Conservation (phyloP, 345 rosid species). For the Salix exigua region DNA sequence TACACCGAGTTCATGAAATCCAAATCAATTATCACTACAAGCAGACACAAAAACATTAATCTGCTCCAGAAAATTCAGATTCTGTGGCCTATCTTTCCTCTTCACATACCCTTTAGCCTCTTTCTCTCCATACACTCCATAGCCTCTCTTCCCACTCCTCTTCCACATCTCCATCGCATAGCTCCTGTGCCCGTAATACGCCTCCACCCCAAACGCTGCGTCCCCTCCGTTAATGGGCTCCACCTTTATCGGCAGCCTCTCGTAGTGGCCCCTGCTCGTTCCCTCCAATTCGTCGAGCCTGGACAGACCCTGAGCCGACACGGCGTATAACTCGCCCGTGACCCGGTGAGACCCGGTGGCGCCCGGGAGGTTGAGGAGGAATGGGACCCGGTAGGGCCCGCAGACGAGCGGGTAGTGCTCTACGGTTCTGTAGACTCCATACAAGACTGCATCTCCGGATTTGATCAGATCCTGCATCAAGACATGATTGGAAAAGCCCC, state of each 20-base stretch:
- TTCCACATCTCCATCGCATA: slow-evolving; percentile 63
- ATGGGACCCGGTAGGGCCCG: slow-evolving; percentile 81
- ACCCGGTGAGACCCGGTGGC: slow-evolving; percentile 45
- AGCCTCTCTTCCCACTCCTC: slow-evolving; percentile 43
- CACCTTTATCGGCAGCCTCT: slow-evolving; percentile 39
- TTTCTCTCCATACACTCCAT: slow-evolving; percentile 45
- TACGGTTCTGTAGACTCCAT: slow-evolving; percentile 45
- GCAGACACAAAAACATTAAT: slow-evolving; percentile 53
- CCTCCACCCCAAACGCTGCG: slow-evolving; percentile 33
- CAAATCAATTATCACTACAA: background rate
- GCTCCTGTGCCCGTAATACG: slow-evolving; percentile 60
- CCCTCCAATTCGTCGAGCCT: slow-evolving; percentile 81
- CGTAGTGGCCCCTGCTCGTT: slow-evolving; percentile 57
- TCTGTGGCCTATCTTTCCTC: slow-evolving; percentile 61
- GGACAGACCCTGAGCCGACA: slow-evolving; percentile 45
- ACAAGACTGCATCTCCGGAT: slow-evolving; percentile 64
- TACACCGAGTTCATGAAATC: too few species aligned
- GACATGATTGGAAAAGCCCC: slow-evolving; percentile 67
- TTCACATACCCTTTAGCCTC: slow-evolving; percentile 71
- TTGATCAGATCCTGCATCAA: slow-evolving; percentile 64
- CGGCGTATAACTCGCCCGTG: slow-evolving; percentile 74
- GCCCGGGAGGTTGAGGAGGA: slow-evolving; percentile 73
- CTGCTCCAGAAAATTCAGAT: slow-evolving; percentile 66
- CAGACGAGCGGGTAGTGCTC: slow-evolving; percentile 67
- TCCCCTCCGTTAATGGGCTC: background rate